Evolutionary conservation across 2,329 filamentous ascomycete species (phyloP).

Genomic region (Macrophomina pseudophaseolina): DNA sequence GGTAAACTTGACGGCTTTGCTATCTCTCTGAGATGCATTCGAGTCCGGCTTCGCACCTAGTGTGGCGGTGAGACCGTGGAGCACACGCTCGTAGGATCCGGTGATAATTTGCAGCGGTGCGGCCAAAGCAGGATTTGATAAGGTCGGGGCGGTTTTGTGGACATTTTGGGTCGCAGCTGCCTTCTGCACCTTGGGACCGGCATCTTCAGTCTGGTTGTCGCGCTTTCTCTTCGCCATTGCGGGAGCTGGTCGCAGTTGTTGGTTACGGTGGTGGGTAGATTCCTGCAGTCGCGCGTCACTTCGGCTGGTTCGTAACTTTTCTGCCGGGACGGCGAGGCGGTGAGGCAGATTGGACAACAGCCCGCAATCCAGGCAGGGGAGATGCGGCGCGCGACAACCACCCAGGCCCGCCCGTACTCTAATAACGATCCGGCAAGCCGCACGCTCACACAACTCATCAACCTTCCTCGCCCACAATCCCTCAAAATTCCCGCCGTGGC

Average conservation of each 20-base stretch:
- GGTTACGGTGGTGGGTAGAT: neutral
- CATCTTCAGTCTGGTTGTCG: conserved; percentile 33
- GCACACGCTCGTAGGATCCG: conserved; percentile 90
- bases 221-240: conserved; percentile 46
- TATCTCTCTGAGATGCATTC: conserved; percentile 17
- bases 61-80: conserved; percentile 87
- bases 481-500: conserved; percentile 46
- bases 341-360: conserved; percentile 15
- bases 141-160: conserved; percentile 29
- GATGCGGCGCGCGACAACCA: conserved; percentile 26
- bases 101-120: conserved; percentile 81
- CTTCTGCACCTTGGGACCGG: conserved; percentile 35
- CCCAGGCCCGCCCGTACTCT: conserved; percentile 25
- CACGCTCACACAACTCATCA: conserved; percentile 37
- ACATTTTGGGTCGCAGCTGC: conserved; percentile 28
- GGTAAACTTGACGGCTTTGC: conserved; percentile 67
- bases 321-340: conserved; percentile 10
- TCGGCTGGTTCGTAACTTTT: conserved; percentile 2
- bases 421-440: conserved; percentile 28
- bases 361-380: conserved; percentile 14
- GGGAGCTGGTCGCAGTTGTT: neutral
- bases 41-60: conserved; percentile 50
- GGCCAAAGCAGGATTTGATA: neutral
- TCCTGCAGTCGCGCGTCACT: conserved; percentile 17
- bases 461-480: conserved; percentile 34